Base-by-base conservation (phyloP, 495 filamentous ascomycete species). In the Aspergillus panamensis region DNA sequence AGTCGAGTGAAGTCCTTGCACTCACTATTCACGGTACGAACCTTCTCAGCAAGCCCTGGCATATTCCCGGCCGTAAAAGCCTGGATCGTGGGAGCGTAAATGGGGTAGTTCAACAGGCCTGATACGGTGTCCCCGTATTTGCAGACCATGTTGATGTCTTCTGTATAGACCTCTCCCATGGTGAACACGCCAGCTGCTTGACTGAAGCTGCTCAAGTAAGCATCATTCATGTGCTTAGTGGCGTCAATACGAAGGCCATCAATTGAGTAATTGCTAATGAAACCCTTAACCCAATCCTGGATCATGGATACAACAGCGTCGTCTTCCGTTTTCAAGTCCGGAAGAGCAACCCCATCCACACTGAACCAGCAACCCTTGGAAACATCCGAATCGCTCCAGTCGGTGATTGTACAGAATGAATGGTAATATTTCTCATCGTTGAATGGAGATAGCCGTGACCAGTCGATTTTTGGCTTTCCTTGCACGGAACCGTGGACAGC, bases 241-340 rank as follows among this genome's bases (percentile, higher is more conserved):
- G 82, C 85, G 60, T 90, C 88, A 20, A 90, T 74, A 32, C 88
- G 80, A 29, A 91, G 73, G 5, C 84, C 87, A 60, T 91, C 88
- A 59, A 91, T 84, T 20, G 70, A 73, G 64, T 90, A 91, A 16
- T 80, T 83, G 3, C 71, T 67, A 8, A 90, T 79, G 0, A 89
- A 67, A 20, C 76, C 65, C 7, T 64, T 68, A 45, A 88, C 79
- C 87, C 87, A 91, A 6, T 69, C 66, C 31, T 84, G 69, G 62
- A 78, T 85, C 33, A 77, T 73, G 13, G 58, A 68, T 9, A 75
- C 73, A 8, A 90, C 79, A 45, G 66, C 63, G 0, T 71, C 48
- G 62, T 81, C 76, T 48, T 85, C 78, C 13, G 86, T 90, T 31
- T 80, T 78, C 35, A 89, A 62, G 53, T 89, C 86, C 0, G 84